These are phyloP conservation scores for Aspergillus ibericus DNA, from an alignment of 2,329 filamentous ascomycete genomes.

Conservation along the genomic window DNA sequence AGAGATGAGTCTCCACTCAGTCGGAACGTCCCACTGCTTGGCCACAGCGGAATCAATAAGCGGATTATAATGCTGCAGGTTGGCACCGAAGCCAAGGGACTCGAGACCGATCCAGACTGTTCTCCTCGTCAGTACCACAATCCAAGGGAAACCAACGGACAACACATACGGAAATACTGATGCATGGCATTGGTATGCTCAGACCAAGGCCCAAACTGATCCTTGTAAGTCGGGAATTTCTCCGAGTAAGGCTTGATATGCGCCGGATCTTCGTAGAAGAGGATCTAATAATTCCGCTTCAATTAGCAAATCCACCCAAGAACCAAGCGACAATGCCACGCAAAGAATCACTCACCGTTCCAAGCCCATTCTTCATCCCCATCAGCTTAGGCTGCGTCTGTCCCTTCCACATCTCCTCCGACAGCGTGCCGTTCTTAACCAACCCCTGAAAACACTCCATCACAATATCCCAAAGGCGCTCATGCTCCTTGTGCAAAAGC, in stretches of 20 bases:
- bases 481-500: conserved; percentile 78
- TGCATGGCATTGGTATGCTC: conserved; percentile 78
- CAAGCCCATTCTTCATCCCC: conserved; percentile 70
- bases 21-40: conserved; percentile 67
- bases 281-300: conserved; percentile 46
- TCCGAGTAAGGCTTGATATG: conserved; percentile 66
- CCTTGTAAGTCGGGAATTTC: conserved; percentile 71
- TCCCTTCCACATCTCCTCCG: conserved; percentile 58
- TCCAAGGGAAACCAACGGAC: not conserved
- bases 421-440: conserved; percentile 55
- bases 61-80: conserved; percentile 93
- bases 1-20: conserved; percentile 72
- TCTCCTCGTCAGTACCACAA: not conserved
- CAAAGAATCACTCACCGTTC: conserved; percentile 57
- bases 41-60: conserved; percentile 73
- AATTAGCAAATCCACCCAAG: not conserved
- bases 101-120: conserved; percentile 76
- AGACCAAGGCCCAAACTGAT: conserved; percentile 76
- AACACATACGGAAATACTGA: conserved; percentile 61
- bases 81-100: conserved; percentile 79
- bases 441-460: conserved; percentile 65
- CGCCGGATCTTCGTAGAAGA: conserved; percentile 82
- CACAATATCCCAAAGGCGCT: conserved; percentile 80
- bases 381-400: conserved; percentile 48
- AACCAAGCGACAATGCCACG: not conserved